Evolutionary conservation across 2,329 filamentous ascomycete genomes (phyloP).

Genomic region (Colletotrichum sp.): DNA sequence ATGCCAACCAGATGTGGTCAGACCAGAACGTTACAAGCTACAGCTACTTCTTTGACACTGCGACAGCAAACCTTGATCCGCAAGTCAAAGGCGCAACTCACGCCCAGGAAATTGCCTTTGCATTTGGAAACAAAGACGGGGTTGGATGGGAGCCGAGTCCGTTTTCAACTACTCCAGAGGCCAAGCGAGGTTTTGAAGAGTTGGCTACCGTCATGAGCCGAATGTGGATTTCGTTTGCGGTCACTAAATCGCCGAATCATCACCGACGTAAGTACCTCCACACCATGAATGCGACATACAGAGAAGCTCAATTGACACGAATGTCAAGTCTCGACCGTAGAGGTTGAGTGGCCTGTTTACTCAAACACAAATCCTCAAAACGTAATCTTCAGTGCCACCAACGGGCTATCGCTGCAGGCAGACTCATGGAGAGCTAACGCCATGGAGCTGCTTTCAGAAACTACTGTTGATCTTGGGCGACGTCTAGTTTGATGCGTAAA

Average conservation of each 20-base stretch:
- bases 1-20: neutral
- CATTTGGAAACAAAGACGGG: neutral
- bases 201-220: neutral
- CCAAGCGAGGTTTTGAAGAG: fast-evolving
- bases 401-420: too few species aligned
- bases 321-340: fast-evolving
- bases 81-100: neutral
- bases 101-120: neutral
- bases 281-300: fast-evolving
- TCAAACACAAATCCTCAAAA: neutral
- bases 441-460: too few species aligned
- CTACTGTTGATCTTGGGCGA: too few species aligned
- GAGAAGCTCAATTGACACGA: fast-evolving
- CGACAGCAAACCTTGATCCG: neutral
- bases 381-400: fast-evolving
- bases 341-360: neutral
- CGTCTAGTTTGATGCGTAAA: too few species aligned
- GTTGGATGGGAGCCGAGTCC: neutral
- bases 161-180: fast-evolving
- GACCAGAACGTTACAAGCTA: neutral
- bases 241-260: neutral
- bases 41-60: neutral
- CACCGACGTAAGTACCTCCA: neutral
- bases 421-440: too few species aligned
- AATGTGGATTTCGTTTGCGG: neutral